Percentiles rank a stretch among this genome's conserved stretches.
Evolutionary conservation across 75 land plant genomes (phyloP).

Genomic region (Larix kaempferi): DNA sequence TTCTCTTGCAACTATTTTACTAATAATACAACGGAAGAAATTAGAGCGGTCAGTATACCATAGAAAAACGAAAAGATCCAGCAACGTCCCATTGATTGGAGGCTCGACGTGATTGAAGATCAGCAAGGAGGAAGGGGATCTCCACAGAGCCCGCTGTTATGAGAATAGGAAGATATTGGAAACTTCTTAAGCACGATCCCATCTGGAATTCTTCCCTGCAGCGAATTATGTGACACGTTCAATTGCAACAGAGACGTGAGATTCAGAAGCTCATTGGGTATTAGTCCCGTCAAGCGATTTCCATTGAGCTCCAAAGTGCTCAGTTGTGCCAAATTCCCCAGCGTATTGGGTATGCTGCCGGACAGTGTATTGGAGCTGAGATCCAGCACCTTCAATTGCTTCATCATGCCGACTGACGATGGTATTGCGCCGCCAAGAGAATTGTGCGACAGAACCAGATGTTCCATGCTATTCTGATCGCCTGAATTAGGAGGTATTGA

Average conservation of each 20-base stretch:
- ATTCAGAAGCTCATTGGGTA: slow-evolving; percentile 41
- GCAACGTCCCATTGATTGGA: too few relatives aligned
- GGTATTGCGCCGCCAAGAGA: slow-evolving; percentile 34
- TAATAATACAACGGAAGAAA: too few relatives aligned
- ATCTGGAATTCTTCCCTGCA: slow-evolving; percentile 42
- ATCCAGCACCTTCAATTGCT: slow-evolving; percentile 20
- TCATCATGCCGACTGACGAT: slow-evolving; percentile 19
- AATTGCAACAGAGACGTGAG: slow-evolving; percentile 26
- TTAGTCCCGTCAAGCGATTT: slow-evolving; percentile 41
- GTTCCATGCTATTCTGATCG: slow-evolving; percentile 12
- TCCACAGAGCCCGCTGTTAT: slow-evolving; percentile 43
- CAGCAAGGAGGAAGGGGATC: slow-evolving; percentile 28
- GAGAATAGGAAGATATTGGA: slow-evolving; percentile 23
- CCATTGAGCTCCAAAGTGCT: slow-evolving; percentile 42
- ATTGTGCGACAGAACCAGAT: slow-evolving; percentile 35
- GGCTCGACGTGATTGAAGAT: slow-evolving; percentile 7
- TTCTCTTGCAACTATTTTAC: too few relatives aligned
- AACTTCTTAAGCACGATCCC: slow-evolving; percentile 36
- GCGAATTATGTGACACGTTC: slow-evolving; percentile 38
- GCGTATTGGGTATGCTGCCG: slow-evolving; percentile 22
- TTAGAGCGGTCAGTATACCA: too few relatives aligned
- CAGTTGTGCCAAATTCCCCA: slow-evolving; percentile 30
- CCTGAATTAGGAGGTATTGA: slow-evolving; percentile 11
- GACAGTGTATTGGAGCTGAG: slow-evolving; percentile 28
- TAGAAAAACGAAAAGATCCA: too few relatives aligned